Conservation (phyloP, 352 stramenopile genomes). For the Phytophthora citrophthora region DNA sequence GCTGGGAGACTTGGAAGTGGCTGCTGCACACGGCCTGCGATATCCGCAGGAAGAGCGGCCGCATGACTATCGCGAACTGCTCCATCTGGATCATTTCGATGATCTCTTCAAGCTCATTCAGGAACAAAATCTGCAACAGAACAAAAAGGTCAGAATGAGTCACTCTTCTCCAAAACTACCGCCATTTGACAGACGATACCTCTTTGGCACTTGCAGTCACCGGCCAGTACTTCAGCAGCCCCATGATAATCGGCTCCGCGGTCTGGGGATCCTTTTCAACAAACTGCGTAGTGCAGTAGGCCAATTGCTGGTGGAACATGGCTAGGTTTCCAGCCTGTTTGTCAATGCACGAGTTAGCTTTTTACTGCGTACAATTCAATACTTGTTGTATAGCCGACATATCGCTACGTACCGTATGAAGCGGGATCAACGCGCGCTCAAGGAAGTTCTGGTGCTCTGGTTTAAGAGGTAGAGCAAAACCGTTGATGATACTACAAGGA, state of each 20-base stretch:
- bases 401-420: slow-evolving; percentile 92
- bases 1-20: slow-evolving; percentile 97
- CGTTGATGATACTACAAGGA: slow-evolving; percentile 97
- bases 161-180: neutral
- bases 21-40: slow-evolving; percentile 91
- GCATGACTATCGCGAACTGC: slow-evolving; percentile 74
- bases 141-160: slow-evolving; percentile 21
- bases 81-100: slow-evolving; percentile 94
- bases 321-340: slow-evolving; percentile 85
- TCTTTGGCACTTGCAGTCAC: slow-evolving; percentile 93
- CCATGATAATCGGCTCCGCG: slow-evolving; percentile 93
- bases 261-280: slow-evolving; percentile 99
- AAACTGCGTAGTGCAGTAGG: slow-evolving; percentile 99
- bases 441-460: slow-evolving; percentile 97
- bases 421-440: slow-evolving; percentile 93
- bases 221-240: slow-evolving; percentile 96
- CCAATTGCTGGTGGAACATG: slow-evolving; percentile 98
- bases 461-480: slow-evolving; percentile 98
- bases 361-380: slow-evolving; percentile 9
- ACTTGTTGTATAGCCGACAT: too few species aligned
- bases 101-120: slow-evolving; percentile 99
- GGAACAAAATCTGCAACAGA: slow-evolving; percentile 88
- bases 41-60: slow-evolving; percentile 80
- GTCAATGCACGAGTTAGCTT: slow-evolving; percentile 7
- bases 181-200: slow-evolving; percentile 24